Conservation (phyloP, 1,284 basidiomycete genomes). For the Trichosporon coremiiforme region DNA sequence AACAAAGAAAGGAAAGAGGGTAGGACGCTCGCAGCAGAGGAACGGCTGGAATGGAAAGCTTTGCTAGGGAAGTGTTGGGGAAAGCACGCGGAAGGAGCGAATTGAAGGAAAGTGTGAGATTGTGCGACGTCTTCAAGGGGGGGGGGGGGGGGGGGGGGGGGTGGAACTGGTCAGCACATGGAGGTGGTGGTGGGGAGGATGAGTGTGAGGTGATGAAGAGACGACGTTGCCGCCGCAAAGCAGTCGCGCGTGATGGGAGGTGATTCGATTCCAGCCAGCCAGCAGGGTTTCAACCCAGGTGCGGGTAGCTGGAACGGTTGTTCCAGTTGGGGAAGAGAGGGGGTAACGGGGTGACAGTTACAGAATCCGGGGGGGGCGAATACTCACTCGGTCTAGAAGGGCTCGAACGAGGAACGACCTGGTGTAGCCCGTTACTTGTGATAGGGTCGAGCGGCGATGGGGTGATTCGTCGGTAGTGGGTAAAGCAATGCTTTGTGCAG, state of each 20-base stretch:
- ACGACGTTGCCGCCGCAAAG: not conserved
- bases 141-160: too few relatives aligned
- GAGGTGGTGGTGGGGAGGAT: not conserved
- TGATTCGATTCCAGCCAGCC: constrained; percentile 10
- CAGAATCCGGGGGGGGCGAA: not conserved
- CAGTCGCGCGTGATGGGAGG: constrained; percentile 5
- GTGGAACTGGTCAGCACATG: not conserved
- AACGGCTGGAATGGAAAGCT: not conserved
- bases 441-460: constrained; percentile 10
- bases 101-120: not conserved
- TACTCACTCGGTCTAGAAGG: constrained; percentile 14
- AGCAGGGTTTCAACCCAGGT: constrained; percentile 1
- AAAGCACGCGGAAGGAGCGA: constrained; percentile 15
- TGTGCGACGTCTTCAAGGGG: constrained; percentile 4
- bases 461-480: not conserved
- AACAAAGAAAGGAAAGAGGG: constrained; percentile 20
- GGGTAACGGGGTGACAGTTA: constrained; percentile 19
- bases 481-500: not conserved
- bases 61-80: not conserved
- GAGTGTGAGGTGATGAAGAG: not conserved
- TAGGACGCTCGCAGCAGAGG: not conserved
- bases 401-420: constrained; percentile 17
- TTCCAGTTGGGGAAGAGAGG: constrained; percentile 5
- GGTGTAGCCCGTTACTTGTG: constrained; percentile 8
- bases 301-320: constrained; percentile 13